Evolutionary conservation across 1,284 basidiomycete genomes (phyloP).

Genomic region (Puccinia coronata): DNA sequence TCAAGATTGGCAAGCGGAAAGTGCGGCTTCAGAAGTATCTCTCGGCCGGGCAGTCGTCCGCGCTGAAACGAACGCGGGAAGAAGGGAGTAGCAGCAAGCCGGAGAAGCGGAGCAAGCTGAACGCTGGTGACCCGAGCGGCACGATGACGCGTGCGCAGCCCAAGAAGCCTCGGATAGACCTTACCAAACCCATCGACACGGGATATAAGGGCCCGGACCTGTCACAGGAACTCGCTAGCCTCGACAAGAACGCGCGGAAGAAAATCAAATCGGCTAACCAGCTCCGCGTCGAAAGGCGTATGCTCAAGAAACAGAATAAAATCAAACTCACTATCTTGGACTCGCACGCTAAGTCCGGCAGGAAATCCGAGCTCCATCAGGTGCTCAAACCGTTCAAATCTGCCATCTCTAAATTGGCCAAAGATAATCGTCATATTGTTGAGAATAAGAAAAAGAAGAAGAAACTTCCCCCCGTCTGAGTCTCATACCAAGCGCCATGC

Average conservation of each 20-base stretch:
- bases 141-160: not conserved
- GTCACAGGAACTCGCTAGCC: slow-evolving; percentile 55
- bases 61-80: slow-evolving; percentile 15
- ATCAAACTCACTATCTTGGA: slow-evolving; percentile 28
- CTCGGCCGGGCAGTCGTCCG: slow-evolving; percentile 14
- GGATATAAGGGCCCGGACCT: slow-evolving; percentile 35
- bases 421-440: no score
- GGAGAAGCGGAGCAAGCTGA: no score
- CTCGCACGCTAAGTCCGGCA: not conserved
- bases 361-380: not conserved
- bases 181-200: slow-evolving; percentile 13
- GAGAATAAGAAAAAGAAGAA: no score
- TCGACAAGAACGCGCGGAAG: slow-evolving; percentile 85
- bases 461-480: no score
- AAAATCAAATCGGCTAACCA: slow-evolving; percentile 73
- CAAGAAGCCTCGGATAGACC: slow-evolving; percentile 21
- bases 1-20: slow-evolving; percentile 47
- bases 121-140: not conserved
- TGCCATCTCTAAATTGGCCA: no score
- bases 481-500: no score
- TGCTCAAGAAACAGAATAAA: slow-evolving; percentile 68
- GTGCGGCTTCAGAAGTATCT: slow-evolving; percentile 43
- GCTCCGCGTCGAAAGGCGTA: slow-evolving; percentile 74
- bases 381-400: not conserved
- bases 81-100: no score